Evolutionary conservation across 2,329 filamentous ascomycete genomes (phyloP).

Genomic region (Verticillium dahliae): DNA sequence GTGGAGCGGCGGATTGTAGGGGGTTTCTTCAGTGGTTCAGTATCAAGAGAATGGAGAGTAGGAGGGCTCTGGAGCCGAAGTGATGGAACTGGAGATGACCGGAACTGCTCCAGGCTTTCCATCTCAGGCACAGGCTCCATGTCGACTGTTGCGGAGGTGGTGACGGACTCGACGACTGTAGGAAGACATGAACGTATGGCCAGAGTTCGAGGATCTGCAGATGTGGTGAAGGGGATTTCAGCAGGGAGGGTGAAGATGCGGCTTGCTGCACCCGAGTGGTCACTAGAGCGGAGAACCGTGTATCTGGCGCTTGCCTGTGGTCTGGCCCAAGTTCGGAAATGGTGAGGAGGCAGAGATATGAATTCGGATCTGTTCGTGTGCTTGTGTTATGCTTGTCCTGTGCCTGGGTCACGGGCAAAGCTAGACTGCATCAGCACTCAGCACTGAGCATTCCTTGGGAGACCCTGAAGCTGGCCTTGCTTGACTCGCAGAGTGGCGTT

Average conservation of each 20-base stretch:
- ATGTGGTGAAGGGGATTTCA: neutral
- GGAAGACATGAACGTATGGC: neutral
- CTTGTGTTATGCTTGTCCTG: neutral
- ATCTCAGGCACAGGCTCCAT: slow-evolving; percentile 67
- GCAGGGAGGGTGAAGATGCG: neutral
- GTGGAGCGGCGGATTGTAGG: slow-evolving; percentile 50
- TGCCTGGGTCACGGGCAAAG: neutral
- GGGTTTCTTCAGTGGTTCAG: slow-evolving; percentile 42
- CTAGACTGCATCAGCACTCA: neutral
- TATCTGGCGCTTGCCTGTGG: neutral
- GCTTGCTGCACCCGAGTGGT: neutral
- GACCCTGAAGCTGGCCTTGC: neutral
- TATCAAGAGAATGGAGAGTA: slow-evolving; percentile 25
- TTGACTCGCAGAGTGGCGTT: neutral
- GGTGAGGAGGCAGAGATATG: neutral
- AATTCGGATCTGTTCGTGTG: neutral
- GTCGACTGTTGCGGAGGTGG: slow-evolving; percentile 16
- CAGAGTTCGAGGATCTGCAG: neutral
- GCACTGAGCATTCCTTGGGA: neutral
- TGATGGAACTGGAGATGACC: slow-evolving; percentile 47
- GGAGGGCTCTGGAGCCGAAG: slow-evolving; percentile 38
- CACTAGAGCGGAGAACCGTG: neutral
- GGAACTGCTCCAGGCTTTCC: slow-evolving; percentile 62
- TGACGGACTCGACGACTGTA: neutral
- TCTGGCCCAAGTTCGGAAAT: neutral